Percentiles rank a stretch among this genome's conserved stretches.
phyloP scores from a whole-genome alignment of 2,329 filamentous ascomycete species.

The Hypoxylon sp. region DNA sequence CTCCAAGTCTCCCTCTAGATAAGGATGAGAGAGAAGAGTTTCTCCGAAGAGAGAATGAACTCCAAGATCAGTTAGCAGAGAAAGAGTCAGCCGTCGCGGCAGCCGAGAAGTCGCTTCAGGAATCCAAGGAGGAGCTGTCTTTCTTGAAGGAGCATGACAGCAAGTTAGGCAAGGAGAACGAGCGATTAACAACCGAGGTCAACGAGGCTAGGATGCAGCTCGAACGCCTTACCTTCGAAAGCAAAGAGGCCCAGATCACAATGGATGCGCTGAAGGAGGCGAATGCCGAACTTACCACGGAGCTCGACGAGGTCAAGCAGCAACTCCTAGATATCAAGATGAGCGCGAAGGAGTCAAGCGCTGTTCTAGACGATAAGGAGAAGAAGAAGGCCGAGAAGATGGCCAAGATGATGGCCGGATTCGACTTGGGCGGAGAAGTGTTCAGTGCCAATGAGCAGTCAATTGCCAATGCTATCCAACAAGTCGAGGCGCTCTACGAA shows the following conservation, averaged over 20 bases:
- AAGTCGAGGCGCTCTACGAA: slow-evolving; percentile 83
- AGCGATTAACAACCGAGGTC: slow-evolving; percentile 85
- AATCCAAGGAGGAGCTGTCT: slow-evolving; percentile 87
- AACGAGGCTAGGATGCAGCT: slow-evolving; percentile 98
- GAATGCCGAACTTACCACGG: slow-evolving; percentile 90
- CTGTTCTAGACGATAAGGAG: slow-evolving; percentile 95
- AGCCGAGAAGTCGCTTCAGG: slow-evolving; percentile 83
- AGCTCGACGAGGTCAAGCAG: slow-evolving; percentile 96
- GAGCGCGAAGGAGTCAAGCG: slow-evolving; percentile 93
- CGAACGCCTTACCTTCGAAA: slow-evolving; percentile 94
- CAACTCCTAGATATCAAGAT: slow-evolving; percentile 96
- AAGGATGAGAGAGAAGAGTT: slow-evolving; percentile 99
- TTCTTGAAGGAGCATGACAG: slow-evolving; percentile 89
- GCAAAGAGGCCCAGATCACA: slow-evolving; percentile 96
- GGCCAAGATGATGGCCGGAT: slow-evolving; percentile 99
- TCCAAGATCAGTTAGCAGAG: slow-evolving; percentile 96
- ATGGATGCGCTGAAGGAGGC: slow-evolving; percentile 98
- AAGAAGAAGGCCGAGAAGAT: slow-evolving; percentile 99
- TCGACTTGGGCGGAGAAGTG: slow-evolving; percentile 91
- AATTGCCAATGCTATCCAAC: slow-evolving; percentile 86
- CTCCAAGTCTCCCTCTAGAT: slow-evolving; percentile 88
- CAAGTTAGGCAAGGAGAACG: slow-evolving; percentile 90
- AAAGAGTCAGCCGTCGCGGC: slow-evolving; percentile 86
- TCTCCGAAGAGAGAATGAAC: slow-evolving; percentile 91
- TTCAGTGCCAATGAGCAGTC: slow-evolving; percentile 94